Base-by-base conservation (phyloP, 345 rosid genomes). In the Acer yangbiense region DNA sequence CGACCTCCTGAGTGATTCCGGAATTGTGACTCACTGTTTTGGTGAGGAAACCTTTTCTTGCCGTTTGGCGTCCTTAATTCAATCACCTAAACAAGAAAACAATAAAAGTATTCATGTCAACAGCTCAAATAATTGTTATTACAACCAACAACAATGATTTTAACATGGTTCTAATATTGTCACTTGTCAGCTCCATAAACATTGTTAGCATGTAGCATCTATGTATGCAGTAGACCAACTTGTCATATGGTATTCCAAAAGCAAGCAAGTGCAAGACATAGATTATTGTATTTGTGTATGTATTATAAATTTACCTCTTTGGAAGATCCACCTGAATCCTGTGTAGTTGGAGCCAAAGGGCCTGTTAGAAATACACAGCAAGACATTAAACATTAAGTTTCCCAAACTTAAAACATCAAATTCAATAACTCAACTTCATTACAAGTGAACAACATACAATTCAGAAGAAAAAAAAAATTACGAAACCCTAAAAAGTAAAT, bases 261-360 rank as follows among this genome's bases (percentile, higher is more conserved):
- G 41, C 14, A 9, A 43, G 17, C 23, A 48, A 7, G 62, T 18
- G 10, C 20, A 5, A 27, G 43, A 25, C 16, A 46, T 25, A 10
- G 23, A 61, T 41, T 41, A 61, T 7, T 11, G 21, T 43, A 43
- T 25, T n/a, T 23, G 16, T 17, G 0, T 23, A 43, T 14, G 39
- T 35, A 35, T 4, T 35, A 35, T 35, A 35, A 35, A 68, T 29
- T 48, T 74, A 92, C 97, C 97, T 89, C 79, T 87, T 78, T 43
- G 91, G 90, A 84, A 78, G 94, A 79, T 81, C 89, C 86, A 81
- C 80, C 73, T 58, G 83, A 73, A 85, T 76, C 87, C 69, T 85
- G 84, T 73, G 86, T 83, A 76, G 79, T 80, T 68, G 87, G 43
- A 85, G 76, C 90, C 89, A 82, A 20, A 2, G 77, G 20, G 71